phyloP scores from a whole-genome alignment of 495 filamentous ascomycete species.

The Immersiella caudata region DNA sequence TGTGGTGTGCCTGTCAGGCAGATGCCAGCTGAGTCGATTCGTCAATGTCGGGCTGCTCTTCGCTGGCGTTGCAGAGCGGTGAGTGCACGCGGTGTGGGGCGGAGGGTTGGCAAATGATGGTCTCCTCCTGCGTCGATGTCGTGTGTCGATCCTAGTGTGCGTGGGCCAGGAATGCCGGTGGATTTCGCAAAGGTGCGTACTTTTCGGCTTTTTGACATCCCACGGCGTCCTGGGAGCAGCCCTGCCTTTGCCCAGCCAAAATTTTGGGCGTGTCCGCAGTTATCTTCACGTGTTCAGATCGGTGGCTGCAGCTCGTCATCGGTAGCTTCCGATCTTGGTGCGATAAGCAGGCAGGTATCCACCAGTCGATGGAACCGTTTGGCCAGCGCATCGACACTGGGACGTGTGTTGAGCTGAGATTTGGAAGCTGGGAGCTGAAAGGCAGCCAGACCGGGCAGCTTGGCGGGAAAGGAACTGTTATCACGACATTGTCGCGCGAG shows the following conservation, averaged over 20 bases:
- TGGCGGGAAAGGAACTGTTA: background rate
- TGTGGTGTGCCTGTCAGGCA: constrained; percentile 12
- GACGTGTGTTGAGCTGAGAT: background rate
- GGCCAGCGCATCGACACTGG: constrained; percentile 5
- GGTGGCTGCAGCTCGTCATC: constrained; percentile 23
- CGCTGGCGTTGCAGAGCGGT: background rate
- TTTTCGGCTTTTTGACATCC: constrained; percentile 3
- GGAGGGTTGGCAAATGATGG: background rate
- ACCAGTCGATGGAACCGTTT: constrained; percentile 5
- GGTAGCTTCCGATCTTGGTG: constrained; percentile 17
- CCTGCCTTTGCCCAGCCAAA: constrained; percentile 15
- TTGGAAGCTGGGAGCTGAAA: background rate
- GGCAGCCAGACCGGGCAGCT: background rate
- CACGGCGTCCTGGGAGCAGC: background rate
- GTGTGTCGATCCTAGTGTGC: background rate
- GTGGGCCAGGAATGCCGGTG: constrained; percentile 6
- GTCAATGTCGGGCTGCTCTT: constrained; percentile 4
- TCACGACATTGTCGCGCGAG: constrained; percentile 13
- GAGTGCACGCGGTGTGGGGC: background rate
- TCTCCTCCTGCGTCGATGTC: background rate
- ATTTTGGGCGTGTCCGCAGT: constrained; percentile 26
- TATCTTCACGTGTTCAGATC: constrained; percentile 32
- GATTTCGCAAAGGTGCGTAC: constrained; percentile 7
- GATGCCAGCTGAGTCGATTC: constrained; percentile 1
- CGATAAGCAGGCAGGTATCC: background rate